Base-by-base conservation (phyloP, 1,284 basidiomycete species). In the Trichosporon inkin region DNA sequence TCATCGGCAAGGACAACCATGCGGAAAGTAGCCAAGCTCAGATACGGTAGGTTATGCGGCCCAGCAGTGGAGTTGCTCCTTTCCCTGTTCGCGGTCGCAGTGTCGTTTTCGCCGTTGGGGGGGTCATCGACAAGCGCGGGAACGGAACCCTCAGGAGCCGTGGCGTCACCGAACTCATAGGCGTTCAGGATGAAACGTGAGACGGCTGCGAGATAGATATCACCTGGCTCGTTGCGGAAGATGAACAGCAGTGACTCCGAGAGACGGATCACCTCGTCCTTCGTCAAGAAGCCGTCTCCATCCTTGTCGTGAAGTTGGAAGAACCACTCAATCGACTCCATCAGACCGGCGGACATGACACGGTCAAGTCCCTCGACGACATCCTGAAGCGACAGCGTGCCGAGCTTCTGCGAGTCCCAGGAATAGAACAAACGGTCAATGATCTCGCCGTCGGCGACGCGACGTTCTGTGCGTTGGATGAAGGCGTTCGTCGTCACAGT, bases 321-420 rank as follows among this genome's bases (percentile, higher is more conserved):
- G 80, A 99, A 95, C 93, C 95, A 98, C 75, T 96, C 90, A 69
- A 98, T 97, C 70, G 91, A 95, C 63, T 93, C 90, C 92, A 98
- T 96, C 63, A 99, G 81, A 74, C 96, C 96, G 65, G 92, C 94
- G 77, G 92, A 90, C 86, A 98, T 91, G 58, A 97, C 89, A 13
- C 87, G 87, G 70, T 96, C 88, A 47, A 99, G 80, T 1, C 95
- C 96, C 38, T 83, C 84, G 7, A 99, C 88, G 28, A 99, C 82
- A 74, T 99, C 93, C 88, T 97, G 73, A 8, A 80, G 92, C 85
- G 90, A 92, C 52, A 97, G 77, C 1, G 91, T 88, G 0, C 92
- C 92, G 64, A 84, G 81, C 73, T 84, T 85, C 37, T 87, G 84
- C 2, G 80, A 82, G 79, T 97, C 93, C 93, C 94, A 97, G 70